phyloP scores from a whole-genome alignment of 2,329 filamentous ascomycete species.

The Fusarium pseudoanthophilum region DNA sequence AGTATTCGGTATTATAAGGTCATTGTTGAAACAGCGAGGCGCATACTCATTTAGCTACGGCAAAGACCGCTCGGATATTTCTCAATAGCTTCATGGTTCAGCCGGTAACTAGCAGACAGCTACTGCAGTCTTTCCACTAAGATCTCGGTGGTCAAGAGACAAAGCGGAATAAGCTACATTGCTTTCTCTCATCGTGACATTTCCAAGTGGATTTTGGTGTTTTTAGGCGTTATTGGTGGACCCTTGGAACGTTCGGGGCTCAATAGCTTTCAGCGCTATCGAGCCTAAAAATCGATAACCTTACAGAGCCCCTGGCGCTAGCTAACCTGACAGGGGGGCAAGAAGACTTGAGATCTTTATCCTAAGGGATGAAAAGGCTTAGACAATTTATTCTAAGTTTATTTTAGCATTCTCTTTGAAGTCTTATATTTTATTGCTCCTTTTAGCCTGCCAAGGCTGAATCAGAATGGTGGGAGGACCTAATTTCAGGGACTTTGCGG shows the following conservation, averaged over 20 bases:
- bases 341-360: too few relatives aligned
- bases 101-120: fast-evolving
- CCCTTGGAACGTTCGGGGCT: not conserved
- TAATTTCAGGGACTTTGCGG: not conserved
- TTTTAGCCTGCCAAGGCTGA: not conserved
- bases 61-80: not conserved
- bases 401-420: too few relatives aligned
- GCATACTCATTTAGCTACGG: not conserved
- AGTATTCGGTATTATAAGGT: fast-evolving
- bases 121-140: not conserved
- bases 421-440: too few relatives aligned
- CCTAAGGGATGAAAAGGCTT: too few relatives aligned
- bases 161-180: not conserved
- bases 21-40: not conserved
- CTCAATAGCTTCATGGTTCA: not conserved
- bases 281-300: not conserved
- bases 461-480: not conserved
- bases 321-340: too few relatives aligned
- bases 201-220: not conserved
- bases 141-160: fast-evolving
- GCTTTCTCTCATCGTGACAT: not conserved
- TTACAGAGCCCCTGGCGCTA: not conserved
- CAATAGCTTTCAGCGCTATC: not conserved
- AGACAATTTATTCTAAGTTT: too few relatives aligned
- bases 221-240: not conserved